Base-by-base conservation (phyloP, 140 eudicot species). In the Bidens hawaiensis region DNA sequence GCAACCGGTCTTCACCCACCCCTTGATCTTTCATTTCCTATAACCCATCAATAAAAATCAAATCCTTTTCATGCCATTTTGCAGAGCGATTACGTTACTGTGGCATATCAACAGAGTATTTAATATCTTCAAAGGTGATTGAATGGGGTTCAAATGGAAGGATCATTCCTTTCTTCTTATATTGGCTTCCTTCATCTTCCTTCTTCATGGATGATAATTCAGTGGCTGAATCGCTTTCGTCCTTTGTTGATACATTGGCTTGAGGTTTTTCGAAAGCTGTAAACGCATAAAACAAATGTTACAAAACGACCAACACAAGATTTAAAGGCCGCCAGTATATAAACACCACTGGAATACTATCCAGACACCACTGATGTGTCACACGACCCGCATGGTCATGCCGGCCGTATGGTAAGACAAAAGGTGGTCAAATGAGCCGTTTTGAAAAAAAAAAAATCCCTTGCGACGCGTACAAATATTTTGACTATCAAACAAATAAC, bases 1-100 rank as follows among this genome's bases (percentile, higher is more conserved):
- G 77, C 65, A 85, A 74, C 12, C 57, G 59, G 24, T 85, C 81
- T 70, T 85, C 79, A 8, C 27, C 48, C 17, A 78, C 68, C 51
- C 85, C 88, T 73, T 76, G 85, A 58, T 82, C 81, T 78, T 73
- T 85, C 88, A 85, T 85, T 78, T 85, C 94, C 94, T 84, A 67
- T 47, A 77, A 1, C 25, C 6, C 43, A 3, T 56, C 25, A 8
- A 28, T 30, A 16, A 28, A 26, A n/a, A 15, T 28, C 24, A n/a
- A n/a, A n/a, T 53, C 11, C n/a, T 53, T 53, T 53, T 53, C 19
- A 6, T 1, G 33, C 27, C n/a, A 19, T 48, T 51, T 16, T 51
- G 2, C 14, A 24, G 28, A 24, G 5, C 19, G 5, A 24, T 13
- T 5, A 24, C 1, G 4, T 2, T 55, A 55, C 61, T 55, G 61